Conservation (phyloP, 345 rosid species). For the Ceriops decandra region DNA sequence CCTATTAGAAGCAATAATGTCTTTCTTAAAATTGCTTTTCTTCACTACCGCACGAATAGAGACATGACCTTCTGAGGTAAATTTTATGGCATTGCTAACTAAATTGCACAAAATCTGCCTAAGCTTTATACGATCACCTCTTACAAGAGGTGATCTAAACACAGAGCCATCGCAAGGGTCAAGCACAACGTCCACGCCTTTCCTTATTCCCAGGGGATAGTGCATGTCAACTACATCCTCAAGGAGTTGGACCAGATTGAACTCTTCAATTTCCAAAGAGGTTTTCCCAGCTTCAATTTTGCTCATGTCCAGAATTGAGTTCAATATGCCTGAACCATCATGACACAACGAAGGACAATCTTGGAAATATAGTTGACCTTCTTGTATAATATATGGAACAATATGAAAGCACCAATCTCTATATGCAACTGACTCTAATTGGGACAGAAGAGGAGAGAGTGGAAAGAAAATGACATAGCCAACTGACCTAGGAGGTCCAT, state of each 20-base stretch:
- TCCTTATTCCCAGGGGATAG: constrained; percentile 28
- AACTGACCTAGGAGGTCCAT: constrained; percentile 28
- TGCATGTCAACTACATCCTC: constrained; percentile 35
- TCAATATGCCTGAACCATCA: constrained; percentile 26
- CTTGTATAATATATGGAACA: no score
- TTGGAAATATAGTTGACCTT: no score
- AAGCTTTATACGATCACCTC: constrained; percentile 28
- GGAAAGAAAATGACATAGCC: neutral
- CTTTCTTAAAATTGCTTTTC: constrained; percentile 22
- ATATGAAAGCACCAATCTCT: no score
- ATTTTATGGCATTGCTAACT: constrained; percentile 33
- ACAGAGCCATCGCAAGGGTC: constrained; percentile 36
- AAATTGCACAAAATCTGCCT: constrained; percentile 38
- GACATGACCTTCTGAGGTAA: constrained; percentile 35
- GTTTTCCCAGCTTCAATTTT: constrained; percentile 38
- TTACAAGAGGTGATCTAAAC: constrained; percentile 21
- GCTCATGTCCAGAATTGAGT: constrained; percentile 34
- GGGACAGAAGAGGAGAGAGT: neutral
- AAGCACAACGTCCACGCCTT: constrained; percentile 31
- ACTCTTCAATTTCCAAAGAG: constrained; percentile 27
- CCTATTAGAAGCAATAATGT: constrained; percentile 29
- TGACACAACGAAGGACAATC: neutral
- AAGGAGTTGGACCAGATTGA: constrained; percentile 30
- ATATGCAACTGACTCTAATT: no score
- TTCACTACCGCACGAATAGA: constrained; percentile 25